These are phyloP conservation scores for Saccharomyces uvarum DNA, from an alignment of 1,139 yeast species.

Conservation along the genomic window DNA sequence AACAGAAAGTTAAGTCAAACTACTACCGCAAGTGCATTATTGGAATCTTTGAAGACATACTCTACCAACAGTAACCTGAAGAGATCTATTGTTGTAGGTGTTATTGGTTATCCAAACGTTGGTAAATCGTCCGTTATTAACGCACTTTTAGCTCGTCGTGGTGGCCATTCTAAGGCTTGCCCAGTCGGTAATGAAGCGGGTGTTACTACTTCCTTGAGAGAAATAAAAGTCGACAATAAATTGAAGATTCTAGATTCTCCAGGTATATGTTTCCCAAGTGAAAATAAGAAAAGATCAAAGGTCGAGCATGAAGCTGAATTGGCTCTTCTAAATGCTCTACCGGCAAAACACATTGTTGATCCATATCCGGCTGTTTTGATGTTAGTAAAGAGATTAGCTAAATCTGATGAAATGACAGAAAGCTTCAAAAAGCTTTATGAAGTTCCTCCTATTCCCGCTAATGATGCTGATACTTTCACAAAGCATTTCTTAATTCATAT, in stretches of 20 bases:
- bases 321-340: constrained; percentile 80
- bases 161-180: constrained; percentile 64
- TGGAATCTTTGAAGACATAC: constrained; percentile 78
- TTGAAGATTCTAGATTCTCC: constrained; percentile 89
- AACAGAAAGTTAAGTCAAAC: constrained; percentile 70
- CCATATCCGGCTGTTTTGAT: constrained; percentile 77
- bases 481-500: constrained; percentile 86
- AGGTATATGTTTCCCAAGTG: constrained; percentile 91
- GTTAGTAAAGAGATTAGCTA: constrained; percentile 66
- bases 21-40: constrained; percentile 63
- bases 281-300: constrained; percentile 43
- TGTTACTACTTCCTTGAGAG: constrained; percentile 85
- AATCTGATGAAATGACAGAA: constrained; percentile 66
- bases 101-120: constrained; percentile 91
- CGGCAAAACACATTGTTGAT: constrained; percentile 78
- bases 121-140: constrained; percentile 95
- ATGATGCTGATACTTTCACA: constrained; percentile 57
- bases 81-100: constrained; percentile 91
- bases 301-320: constrained; percentile 78
- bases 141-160: constrained; percentile 78
- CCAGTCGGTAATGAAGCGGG: constrained; percentile 99
- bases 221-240: constrained; percentile 85
- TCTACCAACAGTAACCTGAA: constrained; percentile 78
- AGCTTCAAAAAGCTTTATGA: constrained; percentile 65
- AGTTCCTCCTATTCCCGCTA: constrained; percentile 68